A percentile compares a stretch with the other conserved stretches of the same genome.
Evolutionary conservation across 1,284 basidiomycete genomes (phyloP).

Genomic region (Laetiporus sulphureus): DNA sequence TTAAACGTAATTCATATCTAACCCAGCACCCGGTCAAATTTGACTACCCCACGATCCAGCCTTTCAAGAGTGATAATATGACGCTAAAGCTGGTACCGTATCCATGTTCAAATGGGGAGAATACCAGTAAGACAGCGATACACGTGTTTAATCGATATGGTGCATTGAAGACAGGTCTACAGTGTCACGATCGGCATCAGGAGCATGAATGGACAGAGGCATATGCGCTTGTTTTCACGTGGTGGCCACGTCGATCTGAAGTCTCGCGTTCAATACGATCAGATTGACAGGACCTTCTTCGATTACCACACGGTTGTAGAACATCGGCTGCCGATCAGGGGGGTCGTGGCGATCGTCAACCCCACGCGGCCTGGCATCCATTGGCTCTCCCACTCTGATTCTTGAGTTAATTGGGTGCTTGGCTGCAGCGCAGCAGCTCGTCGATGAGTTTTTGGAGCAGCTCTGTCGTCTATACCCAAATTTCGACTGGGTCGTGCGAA

Average conservation of each 20-base stretch:
- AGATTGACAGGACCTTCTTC: constrained; percentile 52
- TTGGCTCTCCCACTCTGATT: background rate
- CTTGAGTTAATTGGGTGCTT: too few relatives aligned
- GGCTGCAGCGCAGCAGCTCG: constrained; percentile 56
- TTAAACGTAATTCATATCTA: too few relatives aligned
- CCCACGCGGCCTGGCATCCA: constrained; percentile 27
- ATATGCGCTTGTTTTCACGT: constrained; percentile 5
- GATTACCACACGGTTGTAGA: constrained; percentile 47
- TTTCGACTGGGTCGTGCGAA: constrained; percentile 44
- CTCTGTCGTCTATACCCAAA: constrained; percentile 55
- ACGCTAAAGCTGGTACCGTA: constrained; percentile 52
- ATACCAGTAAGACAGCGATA: constrained; percentile 44
- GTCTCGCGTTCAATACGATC: constrained; percentile 1
- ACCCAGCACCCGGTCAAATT: constrained; percentile 30
- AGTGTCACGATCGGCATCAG: constrained; percentile 72
- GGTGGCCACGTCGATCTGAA: background rate
- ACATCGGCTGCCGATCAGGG: constrained; percentile 45
- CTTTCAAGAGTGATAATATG: constrained; percentile 31
- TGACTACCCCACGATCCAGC: constrained; percentile 43
- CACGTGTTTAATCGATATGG: background rate
- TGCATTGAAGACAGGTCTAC: background rate
- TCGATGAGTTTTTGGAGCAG: constrained; percentile 62
- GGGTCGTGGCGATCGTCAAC: constrained; percentile 39
- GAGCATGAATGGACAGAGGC: constrained; percentile 69
- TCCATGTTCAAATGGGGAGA: constrained; percentile 54